A percentile compares a stretch with the other conserved stretches of the same genome.
phyloP scores from a whole-genome alignment of 2,329 filamentous ascomycete genomes.

The Xenosphaeropsis pyriputrescens region DNA sequence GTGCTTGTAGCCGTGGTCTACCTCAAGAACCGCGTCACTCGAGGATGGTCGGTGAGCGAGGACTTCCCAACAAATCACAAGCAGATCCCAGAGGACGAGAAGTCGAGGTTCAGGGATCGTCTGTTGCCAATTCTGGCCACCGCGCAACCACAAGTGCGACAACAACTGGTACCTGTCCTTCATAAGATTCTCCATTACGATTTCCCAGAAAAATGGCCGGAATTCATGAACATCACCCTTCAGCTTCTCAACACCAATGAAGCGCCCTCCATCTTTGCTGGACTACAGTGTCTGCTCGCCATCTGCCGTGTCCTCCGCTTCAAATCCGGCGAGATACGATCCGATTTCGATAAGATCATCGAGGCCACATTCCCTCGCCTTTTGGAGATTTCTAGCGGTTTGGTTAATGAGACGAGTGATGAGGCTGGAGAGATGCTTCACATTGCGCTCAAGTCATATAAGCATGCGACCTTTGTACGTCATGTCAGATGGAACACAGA shows the following conservation, averaged over 20 bases:
- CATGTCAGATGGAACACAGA: conserved; percentile 6
- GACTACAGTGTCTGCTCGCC: conserved; percentile 82
- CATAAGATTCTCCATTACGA: conserved; percentile 94
- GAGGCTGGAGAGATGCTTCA: conserved; percentile 96
- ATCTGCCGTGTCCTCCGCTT: conserved; percentile 94
- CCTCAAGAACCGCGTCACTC: conserved; percentile 92
- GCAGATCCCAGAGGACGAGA: conserved; percentile 78
- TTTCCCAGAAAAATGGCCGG: conserved; percentile 88
- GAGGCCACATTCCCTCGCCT: conserved; percentile 81
- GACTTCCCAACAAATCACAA: conserved; percentile 47
- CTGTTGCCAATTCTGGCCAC: conserved; percentile 79
- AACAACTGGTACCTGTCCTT: conserved; percentile 85
- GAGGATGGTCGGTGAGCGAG: conserved; percentile 73
- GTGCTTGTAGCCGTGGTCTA: conserved; percentile 69
- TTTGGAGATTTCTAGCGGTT: conserved; percentile 70
- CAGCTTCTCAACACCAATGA: conserved; percentile 80
- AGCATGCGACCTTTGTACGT: conserved; percentile 90
- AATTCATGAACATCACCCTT: conserved; percentile 84
- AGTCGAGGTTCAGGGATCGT: conserved; percentile 71
- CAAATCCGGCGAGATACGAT: conserved; percentile 66
- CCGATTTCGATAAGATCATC: conserved; percentile 89
- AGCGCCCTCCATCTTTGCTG: conserved; percentile 76
- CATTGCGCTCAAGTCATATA: conserved; percentile 90
- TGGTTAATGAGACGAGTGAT: conserved; percentile 80
- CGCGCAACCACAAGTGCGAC: conserved; percentile 67